These are phyloP conservation scores for Blastocystis sp. DNA, from an alignment of 352 stramenopile genomes.

Conservation along the genomic window DNA sequence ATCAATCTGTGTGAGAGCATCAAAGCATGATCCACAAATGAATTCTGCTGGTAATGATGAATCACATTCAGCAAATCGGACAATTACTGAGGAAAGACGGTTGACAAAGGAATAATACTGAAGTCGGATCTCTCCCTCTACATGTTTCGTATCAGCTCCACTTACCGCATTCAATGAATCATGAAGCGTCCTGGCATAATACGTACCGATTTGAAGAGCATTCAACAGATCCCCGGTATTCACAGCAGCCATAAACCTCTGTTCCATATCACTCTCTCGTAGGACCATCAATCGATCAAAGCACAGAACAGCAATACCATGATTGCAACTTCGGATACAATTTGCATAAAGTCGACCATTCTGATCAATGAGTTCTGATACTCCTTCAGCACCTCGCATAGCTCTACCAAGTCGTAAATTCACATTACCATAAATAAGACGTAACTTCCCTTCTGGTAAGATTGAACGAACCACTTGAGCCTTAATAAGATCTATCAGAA, in stretches of 20 bases:
- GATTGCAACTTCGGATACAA: background rate
- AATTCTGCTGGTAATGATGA: background rate
- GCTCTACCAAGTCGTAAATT: background rate
- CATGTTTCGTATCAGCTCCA: background rate
- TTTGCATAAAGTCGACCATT: slow-evolving; percentile 18
- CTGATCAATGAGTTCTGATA: background rate
- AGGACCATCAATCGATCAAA: slow-evolving; percentile 19
- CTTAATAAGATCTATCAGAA: background rate
- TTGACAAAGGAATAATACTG: slow-evolving; percentile 12
- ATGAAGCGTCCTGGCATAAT: background rate
- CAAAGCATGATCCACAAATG: background rate
- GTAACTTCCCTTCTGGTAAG: background rate
- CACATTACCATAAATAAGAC: slow-evolving; percentile 28
- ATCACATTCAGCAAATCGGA: background rate
- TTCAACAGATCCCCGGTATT: background rate
- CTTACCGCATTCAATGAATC: background rate
- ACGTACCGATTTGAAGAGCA: background rate
- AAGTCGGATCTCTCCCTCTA: background rate
- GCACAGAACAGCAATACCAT: background rate
- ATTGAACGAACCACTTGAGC: background rate
- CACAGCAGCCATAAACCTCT: background rate
- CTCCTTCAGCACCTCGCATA: background rate
- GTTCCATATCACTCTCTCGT: background rate
- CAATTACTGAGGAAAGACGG: background rate
- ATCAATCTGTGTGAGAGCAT: background rate